These are phyloP conservation scores for Ascosphaera apis DNA, from an alignment of 2,329 filamentous ascomycete genomes.

Conservation along the genomic window DNA sequence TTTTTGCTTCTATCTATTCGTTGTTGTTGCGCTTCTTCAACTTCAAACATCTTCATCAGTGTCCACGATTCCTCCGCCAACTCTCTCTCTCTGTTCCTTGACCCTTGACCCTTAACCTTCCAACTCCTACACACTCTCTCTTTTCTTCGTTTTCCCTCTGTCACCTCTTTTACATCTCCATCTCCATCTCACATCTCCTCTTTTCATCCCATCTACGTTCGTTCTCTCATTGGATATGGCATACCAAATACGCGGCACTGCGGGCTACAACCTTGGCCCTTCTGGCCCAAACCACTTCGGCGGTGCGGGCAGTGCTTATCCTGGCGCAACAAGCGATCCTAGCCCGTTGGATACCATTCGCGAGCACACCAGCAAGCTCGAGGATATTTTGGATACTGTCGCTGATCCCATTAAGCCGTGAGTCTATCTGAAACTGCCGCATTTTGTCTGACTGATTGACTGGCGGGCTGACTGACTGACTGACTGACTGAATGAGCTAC, in stretches of 20 bases:
- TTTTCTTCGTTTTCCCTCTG: slow-evolving; percentile 1
- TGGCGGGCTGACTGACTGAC: slow-evolving; percentile 9
- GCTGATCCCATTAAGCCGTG: slow-evolving; percentile 91
- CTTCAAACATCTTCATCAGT: background rate
- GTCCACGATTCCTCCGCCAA: background rate
- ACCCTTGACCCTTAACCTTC: slow-evolving; percentile 1
- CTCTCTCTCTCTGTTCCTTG: background rate
- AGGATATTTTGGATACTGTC: slow-evolving; percentile 69
- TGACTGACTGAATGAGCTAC: slow-evolving; percentile 11
- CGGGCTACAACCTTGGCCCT: slow-evolving; percentile 67
- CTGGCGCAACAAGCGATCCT: slow-evolving; percentile 43
- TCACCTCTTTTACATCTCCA: background rate
- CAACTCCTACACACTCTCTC: slow-evolving; percentile 2
- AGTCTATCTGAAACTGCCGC: slow-evolving; percentile 17
- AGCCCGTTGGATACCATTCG: slow-evolving; percentile 72
- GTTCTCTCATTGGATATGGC: slow-evolving; percentile 1
- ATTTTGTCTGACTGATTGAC: slow-evolving; percentile 4
- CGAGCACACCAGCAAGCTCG: slow-evolving; percentile 93
- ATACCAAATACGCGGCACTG: slow-evolving; percentile 41
- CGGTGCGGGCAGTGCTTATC: slow-evolving; percentile 30
- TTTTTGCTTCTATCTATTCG: no score
- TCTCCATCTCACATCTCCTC: background rate
- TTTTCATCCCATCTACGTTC: background rate
- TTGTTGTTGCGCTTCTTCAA: no score
- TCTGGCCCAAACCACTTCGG: slow-evolving; percentile 51